phyloP scores from a whole-genome alignment of 106 monocot genomes.

The Apostasia ramifera region DNA sequence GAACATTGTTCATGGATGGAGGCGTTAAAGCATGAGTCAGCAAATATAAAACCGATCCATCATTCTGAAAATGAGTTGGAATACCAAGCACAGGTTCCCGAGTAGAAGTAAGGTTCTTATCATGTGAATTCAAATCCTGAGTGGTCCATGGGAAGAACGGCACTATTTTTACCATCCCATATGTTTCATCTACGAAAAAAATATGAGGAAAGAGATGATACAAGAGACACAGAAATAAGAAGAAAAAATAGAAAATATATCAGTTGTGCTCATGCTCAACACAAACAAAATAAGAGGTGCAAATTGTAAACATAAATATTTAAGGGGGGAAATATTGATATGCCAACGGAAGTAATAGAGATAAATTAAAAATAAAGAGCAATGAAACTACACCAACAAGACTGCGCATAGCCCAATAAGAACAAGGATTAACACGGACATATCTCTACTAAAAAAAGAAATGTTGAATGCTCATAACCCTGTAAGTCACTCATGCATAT shows the following conservation, averaged over 20 bases:
- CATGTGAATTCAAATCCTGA: slow-evolving; percentile 16
- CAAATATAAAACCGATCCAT: slow-evolving; percentile 78
- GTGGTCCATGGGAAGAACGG: slow-evolving; percentile 38
- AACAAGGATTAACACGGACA: no score
- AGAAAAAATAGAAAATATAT: background rate
- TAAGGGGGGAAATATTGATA: no score
- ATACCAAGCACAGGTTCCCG: slow-evolving; percentile 37
- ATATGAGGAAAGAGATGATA: background rate
- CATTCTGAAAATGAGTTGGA: slow-evolving; percentile 86
- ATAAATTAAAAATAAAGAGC: no score
- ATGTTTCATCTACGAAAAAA: slow-evolving; percentile 18
- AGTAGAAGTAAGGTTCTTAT: slow-evolving; percentile 12
- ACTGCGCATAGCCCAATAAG: no score
- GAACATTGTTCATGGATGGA: slow-evolving; percentile 47
- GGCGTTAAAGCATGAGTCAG: slow-evolving; percentile 62
- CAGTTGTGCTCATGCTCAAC: no score
- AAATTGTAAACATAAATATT: no score
- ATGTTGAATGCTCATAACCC: no score
- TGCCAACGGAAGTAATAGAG: no score
- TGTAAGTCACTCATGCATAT: no score
- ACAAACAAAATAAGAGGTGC: no score
- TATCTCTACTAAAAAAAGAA: no score
- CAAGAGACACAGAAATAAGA: background rate
- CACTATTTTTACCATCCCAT: slow-evolving; percentile 15
- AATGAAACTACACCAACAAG: no score